phyloP scores from a whole-genome alignment of 108 stramenopile species.

The Phaeodactylum tricornutum region DNA sequence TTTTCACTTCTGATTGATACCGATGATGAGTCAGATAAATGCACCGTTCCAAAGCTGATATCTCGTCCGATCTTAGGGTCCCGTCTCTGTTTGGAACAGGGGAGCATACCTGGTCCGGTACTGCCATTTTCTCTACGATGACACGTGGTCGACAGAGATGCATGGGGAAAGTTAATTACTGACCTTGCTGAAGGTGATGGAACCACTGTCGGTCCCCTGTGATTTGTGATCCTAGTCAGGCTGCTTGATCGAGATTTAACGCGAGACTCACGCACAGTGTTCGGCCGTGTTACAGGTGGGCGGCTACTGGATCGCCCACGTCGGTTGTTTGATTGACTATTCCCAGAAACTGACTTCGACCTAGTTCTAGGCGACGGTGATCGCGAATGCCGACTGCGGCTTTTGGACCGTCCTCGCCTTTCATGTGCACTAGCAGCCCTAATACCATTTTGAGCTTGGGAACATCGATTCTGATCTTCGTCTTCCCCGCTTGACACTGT shows the following conservation, averaged over 20 bases:
- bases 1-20: too few species aligned
- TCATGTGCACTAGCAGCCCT: neutral
- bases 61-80: constrained; percentile 40
- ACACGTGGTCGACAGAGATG: neutral
- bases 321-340: constrained; percentile 1
- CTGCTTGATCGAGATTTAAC: too few species aligned
- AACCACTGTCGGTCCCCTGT: too few species aligned
- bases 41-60: constrained; percentile 23
- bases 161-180: too few species aligned
- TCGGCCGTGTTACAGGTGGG: neutral
- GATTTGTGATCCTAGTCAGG: too few species aligned
- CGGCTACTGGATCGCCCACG: neutral
- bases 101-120: too few species aligned
- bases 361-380: neutral
- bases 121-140: neutral
- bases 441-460: too few species aligned
- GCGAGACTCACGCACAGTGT: too few species aligned
- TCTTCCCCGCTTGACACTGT: too few species aligned
- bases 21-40: constrained; percentile 2
- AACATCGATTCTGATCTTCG: too few species aligned
- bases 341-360: too few species aligned
- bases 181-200: too few species aligned
- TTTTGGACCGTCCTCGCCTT: constrained; percentile 1
- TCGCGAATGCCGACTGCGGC: neutral
- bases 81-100: neutral